These are phyloP conservation scores for Melastoma candidum DNA, from an alignment of 441 rosid species.

Conservation along the genomic window DNA sequence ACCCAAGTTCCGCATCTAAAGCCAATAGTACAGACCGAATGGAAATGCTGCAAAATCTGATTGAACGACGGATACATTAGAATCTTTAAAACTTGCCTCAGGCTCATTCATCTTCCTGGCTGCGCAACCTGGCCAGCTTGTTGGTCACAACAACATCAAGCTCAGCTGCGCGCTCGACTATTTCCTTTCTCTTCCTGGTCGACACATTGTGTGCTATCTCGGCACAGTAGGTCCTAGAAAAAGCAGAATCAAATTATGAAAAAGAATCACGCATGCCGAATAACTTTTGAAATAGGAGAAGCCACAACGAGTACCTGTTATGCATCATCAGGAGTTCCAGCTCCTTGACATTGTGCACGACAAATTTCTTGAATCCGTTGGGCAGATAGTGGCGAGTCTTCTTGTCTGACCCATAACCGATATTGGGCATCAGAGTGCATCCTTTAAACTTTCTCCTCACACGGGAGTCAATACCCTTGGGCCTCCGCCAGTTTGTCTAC, in stretches of 20 bases:
- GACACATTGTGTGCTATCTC: conserved; percentile 62
- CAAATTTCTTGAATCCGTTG: conserved; percentile 64
- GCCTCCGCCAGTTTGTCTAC: conserved; percentile 59
- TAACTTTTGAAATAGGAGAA: too few species aligned
- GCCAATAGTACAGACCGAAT: not conserved
- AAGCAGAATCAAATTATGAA: not conserved
- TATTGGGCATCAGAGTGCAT: conserved; percentile 56
- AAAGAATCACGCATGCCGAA: not conserved
- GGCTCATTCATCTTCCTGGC: conserved; percentile 62
- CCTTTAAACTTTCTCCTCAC: conserved; percentile 79
- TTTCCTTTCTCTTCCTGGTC: conserved; percentile 56
- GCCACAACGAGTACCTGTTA: conserved; percentile 33
- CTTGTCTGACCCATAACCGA: conserved; percentile 66
- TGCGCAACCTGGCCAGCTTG: conserved; percentile 60
- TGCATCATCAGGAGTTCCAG: conserved; percentile 71
- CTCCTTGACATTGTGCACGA: conserved; percentile 49
- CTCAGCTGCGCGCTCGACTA: conserved; percentile 58
- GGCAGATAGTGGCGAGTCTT: conserved; percentile 70
- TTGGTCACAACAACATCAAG: conserved; percentile 65
- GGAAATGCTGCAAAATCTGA: not conserved
- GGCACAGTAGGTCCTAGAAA: conserved; percentile 51
- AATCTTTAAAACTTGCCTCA: not conserved
- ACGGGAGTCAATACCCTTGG: conserved; percentile 78
- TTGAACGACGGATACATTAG: not conserved
- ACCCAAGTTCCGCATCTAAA: not conserved